phyloP scores from a whole-genome alignment of 805 yeast species.

The Candida maris region DNA sequence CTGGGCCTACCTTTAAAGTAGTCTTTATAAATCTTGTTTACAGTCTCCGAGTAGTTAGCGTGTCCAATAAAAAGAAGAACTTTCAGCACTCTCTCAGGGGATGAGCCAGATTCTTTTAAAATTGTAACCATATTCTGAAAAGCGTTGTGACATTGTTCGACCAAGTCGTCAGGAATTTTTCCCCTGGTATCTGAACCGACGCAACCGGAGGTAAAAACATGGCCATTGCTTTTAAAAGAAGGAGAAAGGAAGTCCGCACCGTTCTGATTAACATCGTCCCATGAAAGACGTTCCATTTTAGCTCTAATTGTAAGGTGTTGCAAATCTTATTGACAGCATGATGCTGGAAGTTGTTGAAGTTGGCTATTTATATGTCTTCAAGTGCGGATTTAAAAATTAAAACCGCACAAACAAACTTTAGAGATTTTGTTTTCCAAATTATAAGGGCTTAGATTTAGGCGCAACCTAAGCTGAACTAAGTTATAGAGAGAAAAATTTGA shows the following conservation, averaged over 20 bases:
- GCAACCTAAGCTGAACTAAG: no score
- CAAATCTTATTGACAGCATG: no score
- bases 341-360: no score
- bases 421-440: no score
- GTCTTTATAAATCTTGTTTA: constrained; percentile 45
- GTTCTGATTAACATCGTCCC: constrained; percentile 32
- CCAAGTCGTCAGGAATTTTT: constrained; percentile 35
- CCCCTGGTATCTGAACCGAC: constrained; percentile 37
- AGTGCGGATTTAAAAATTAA: no score
- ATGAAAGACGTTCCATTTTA: constrained; percentile 29
- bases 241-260: constrained; percentile 37
- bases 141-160: constrained; percentile 44
- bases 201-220: constrained; percentile 48
- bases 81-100: constrained; percentile 44
- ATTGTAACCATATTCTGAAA: constrained; percentile 40
- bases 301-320: no score
- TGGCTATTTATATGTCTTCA: no score
- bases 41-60: constrained; percentile 37
- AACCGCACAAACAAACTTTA: no score
- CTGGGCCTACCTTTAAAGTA: constrained; percentile 49
- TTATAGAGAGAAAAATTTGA: no score
- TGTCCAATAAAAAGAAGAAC: constrained; percentile 47
- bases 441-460: no score
- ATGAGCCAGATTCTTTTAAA: constrained; percentile 43
- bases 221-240: constrained; percentile 38